Base-by-base conservation (phyloP, 768 basidiomycete species). In the Neoboletus magnificus region DNA sequence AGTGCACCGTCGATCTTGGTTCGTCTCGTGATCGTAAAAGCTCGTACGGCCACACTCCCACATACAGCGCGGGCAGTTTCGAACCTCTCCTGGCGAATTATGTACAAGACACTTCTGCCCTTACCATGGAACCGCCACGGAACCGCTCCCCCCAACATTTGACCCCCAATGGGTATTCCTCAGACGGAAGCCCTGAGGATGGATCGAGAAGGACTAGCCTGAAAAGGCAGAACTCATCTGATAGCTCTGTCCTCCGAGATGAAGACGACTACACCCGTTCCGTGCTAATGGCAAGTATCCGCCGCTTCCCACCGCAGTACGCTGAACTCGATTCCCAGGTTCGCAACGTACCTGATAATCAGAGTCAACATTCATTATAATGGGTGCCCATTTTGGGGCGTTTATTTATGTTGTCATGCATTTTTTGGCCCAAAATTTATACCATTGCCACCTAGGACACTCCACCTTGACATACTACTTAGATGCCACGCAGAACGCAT, bases 41-140 rank as follows among this genome's bases (percentile, higher is more conserved):
- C 36, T 71, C 70, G 12, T 71, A 66, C 25, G 71, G 73, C 25
- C 77, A 83, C 64, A 73, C 75, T 27, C 72, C 77, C 42, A 78
- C 79, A 57, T 74, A 80, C 43, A 81, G 82, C 56, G 76, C 74
- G 2, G 82, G 79, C 15, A 87, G 85, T 69, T 78, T 78, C 52
- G 86, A 87, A 59, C 83, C 83, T 27, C 72, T 87, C 22, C 70
- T 87, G 45, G 77, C 79, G 25, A 70, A 74, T 13, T 82, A 76
- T 54, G 67, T 70, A 37, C 72, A 61, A 47, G 63, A 62, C 18
- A 27, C 44, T 29, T 54, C 55, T 37, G 37, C 37, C 13, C 54
- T 41, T 29, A 42, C 55, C 33, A 47, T 44, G 42, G 71, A 67
- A 25, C 65, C 59, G 18, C 73, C 76, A 36, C 73, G 68, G 40